Conservation (phyloP, 106 monocot genomes). For the Acanthochlamys bracteata region DNA sequence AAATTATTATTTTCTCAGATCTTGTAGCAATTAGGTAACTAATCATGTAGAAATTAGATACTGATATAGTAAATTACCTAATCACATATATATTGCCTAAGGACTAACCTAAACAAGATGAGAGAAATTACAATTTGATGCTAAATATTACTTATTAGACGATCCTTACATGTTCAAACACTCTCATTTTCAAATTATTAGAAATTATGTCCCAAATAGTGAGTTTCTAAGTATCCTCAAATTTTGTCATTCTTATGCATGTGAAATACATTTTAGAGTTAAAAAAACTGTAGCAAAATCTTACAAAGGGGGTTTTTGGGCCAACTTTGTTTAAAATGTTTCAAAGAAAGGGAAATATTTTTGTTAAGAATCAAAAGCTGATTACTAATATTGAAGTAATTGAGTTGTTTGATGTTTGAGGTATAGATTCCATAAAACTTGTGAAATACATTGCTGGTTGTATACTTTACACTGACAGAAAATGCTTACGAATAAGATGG, state of each 20-base stretch:
- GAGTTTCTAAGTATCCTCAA: background rate
- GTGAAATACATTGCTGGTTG: too few relatives aligned
- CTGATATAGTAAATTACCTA: slow-evolving; percentile 1
- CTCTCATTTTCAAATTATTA: background rate
- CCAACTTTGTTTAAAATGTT: too few relatives aligned
- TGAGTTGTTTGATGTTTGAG: too few relatives aligned
- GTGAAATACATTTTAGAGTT: background rate
- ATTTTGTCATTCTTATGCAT: background rate
- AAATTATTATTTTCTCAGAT: background rate
- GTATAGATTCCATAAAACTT: too few relatives aligned
- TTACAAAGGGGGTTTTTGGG: too few relatives aligned
- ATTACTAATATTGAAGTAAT: too few relatives aligned
- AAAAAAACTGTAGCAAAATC: background rate
- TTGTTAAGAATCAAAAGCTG: too few relatives aligned
- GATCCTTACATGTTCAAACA: background rate
- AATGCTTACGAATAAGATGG: too few relatives aligned
- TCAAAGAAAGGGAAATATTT: too few relatives aligned
- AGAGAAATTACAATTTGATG: background rate
- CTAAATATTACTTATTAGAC: background rate
- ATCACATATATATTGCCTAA: background rate
- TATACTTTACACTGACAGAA: too few relatives aligned
- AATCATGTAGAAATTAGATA: background rate
- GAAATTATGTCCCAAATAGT: background rate
- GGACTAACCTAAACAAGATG: background rate
- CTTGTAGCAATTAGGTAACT: background rate